A percentile compares a stretch with the other conserved stretches of the same genome.
phyloP scores from a whole-genome alignment of 345 rosid species.

The Dovyalis caffra region DNA sequence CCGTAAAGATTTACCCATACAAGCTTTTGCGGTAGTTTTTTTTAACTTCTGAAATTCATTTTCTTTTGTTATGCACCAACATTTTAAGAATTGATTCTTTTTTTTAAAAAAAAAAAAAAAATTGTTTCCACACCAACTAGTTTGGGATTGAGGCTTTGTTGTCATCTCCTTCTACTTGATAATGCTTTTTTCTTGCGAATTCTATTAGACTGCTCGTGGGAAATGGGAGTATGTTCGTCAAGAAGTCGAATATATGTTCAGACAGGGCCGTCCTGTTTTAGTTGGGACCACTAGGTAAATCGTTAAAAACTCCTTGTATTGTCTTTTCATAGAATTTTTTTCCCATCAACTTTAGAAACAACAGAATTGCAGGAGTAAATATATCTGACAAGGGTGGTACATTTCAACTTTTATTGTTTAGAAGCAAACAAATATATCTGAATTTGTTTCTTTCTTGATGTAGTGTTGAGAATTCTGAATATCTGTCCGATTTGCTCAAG shows the following conservation, averaged over 20 bases:
- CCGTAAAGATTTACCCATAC: constrained; percentile 85
- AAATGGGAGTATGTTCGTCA: constrained; percentile 87
- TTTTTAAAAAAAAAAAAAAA: too few relatives aligned
- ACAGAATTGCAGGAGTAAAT: too few relatives aligned
- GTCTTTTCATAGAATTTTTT: not conserved
- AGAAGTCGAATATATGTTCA: constrained; percentile 90
- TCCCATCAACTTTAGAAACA: too few relatives aligned
- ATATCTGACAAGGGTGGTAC: too few relatives aligned
- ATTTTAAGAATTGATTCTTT: not conserved
- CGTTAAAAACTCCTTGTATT: not conserved
- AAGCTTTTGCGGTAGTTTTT: constrained; percentile 79
- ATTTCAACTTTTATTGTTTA: not conserved
- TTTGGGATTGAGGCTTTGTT: too few relatives aligned
- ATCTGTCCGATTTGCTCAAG: constrained; percentile 78
- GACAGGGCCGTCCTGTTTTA: constrained; percentile 93
- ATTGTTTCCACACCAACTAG: not conserved
- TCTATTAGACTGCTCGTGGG: constrained; percentile 75
- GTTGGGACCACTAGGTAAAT: constrained; percentile 93
- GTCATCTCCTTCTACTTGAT: constrained; percentile 3
- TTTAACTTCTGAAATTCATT: not conserved
- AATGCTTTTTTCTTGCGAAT: constrained; percentile 16
- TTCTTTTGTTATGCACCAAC: not conserved
- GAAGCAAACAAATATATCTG: constrained; percentile 2
- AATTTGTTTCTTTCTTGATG: constrained; percentile 32
- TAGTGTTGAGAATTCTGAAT: constrained; percentile 94